Percentiles rank a stretch among this genome's conserved stretches.
Evolutionary conservation across 2,329 filamentous ascomycete genomes (phyloP).

Genomic region (Botryotinia narcissicola): DNA sequence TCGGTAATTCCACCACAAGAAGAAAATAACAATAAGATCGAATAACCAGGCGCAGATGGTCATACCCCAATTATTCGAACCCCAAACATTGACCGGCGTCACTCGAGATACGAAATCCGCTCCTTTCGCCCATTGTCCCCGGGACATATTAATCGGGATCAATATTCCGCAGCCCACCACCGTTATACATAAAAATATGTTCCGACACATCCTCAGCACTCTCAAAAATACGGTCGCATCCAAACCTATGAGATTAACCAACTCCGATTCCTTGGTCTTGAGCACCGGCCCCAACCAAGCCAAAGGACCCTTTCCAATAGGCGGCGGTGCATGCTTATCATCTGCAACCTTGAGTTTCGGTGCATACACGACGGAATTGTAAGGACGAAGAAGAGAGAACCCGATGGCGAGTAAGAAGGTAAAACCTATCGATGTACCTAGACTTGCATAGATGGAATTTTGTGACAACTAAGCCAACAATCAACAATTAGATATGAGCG

Average conservation of each 20-base stretch:
- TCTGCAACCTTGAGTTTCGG: conserved; percentile 92
- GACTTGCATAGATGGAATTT: conserved; percentile 71
- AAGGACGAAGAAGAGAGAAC: conserved; percentile 88
- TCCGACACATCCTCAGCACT: conserved; percentile 85
- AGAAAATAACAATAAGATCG: conserved; percentile 72
- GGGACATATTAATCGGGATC: conserved; percentile 72
- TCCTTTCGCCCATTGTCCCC: conserved; percentile 41
- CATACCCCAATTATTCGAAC: conserved; percentile 55
- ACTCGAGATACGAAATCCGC: conserved; percentile 54
- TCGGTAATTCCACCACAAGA: conserved; percentile 88
- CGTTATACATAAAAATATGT: conserved; percentile 75
- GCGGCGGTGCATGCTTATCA: conserved; percentile 82
- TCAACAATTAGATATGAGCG: conserved; percentile 22
- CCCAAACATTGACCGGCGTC: conserved; percentile 56
- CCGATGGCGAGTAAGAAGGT: conserved; percentile 70
- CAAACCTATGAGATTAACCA: conserved; percentile 81
- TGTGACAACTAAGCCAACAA: conserved; percentile 33
- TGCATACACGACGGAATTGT: conserved; percentile 89
- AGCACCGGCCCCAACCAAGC: conserved; percentile 81
- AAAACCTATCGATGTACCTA: conserved; percentile 76
- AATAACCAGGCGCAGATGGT: conserved; percentile 62
- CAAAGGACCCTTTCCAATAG: conserved; percentile 81
- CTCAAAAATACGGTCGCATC: conserved; percentile 90
- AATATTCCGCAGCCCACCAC: conserved; percentile 73
- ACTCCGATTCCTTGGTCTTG: conserved; percentile 70